These are phyloP conservation scores for Ammopiptanthus mongolicus DNA, from an alignment of 306 rosid species.

Conservation along the genomic window DNA sequence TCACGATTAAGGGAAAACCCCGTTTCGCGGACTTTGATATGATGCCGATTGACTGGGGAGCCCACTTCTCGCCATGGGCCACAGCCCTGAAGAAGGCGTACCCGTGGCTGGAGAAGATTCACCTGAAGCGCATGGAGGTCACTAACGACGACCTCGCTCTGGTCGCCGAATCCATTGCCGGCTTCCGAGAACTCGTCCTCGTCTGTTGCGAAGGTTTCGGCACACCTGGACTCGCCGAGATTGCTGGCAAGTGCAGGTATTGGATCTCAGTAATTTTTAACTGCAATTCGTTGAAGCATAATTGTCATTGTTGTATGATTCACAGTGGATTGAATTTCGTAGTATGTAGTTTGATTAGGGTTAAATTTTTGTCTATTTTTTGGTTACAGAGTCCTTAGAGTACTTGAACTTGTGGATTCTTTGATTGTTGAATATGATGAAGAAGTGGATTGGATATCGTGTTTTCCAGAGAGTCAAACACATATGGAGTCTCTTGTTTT, in stretches of 20 bases:
- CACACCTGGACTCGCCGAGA: slow-evolving; percentile 58
- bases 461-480: slow-evolving; percentile 61
- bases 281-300: not conserved
- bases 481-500: slow-evolving; percentile 69
- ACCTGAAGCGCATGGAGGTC: slow-evolving; percentile 74
- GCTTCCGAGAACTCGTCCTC: slow-evolving; percentile 66
- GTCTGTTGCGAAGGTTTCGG: slow-evolving; percentile 81
- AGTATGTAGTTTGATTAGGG: not conserved
- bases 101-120: slow-evolving; percentile 79
- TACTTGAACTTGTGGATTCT: slow-evolving; percentile 75
- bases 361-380: not conserved
- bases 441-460: slow-evolving; percentile 71
- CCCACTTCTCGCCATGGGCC: slow-evolving; percentile 72
- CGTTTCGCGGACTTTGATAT: slow-evolving; percentile 88
- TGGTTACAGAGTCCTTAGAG: slow-evolving; percentile 57
- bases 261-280: not conserved
- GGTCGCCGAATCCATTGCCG: slow-evolving; percentile 48
- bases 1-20: slow-evolving; percentile 75
- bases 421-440: slow-evolving; percentile 63
- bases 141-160: slow-evolving; percentile 54
- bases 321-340: not conserved
- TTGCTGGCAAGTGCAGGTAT: slow-evolving; percentile 70
- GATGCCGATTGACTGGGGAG: slow-evolving; percentile 81
- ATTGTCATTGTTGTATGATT: slow-evolving; percentile 10
- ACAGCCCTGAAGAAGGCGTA: slow-evolving; percentile 52